Conservation (phyloP, 495 filamentous ascomycete species). For the Penicillium robsamsonii region DNA sequence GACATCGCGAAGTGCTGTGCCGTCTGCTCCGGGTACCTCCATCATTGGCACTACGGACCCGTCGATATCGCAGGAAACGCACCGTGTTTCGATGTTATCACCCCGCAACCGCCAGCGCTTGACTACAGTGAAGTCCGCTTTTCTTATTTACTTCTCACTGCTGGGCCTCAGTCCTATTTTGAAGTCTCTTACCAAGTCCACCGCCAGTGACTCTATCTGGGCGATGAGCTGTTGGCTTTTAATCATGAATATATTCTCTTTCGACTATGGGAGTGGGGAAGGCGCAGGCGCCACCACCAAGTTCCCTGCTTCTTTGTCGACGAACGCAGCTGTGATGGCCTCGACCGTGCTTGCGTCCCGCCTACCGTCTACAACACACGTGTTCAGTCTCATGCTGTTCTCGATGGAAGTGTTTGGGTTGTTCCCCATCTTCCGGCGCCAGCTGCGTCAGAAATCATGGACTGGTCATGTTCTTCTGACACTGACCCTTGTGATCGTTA, state of each 20-base stretch:
- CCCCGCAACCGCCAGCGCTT: constrained; percentile 65
- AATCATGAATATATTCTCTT: constrained; percentile 93
- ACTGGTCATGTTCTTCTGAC: constrained; percentile 78
- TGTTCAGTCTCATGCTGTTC: constrained; percentile 93
- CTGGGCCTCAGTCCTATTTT: constrained; percentile 90
- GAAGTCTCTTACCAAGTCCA: constrained; percentile 89
- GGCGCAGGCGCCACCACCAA: constrained; percentile 50
- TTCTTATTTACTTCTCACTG: constrained; percentile 88
- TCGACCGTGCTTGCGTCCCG: constrained; percentile 88
- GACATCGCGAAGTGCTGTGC: constrained; percentile 11
- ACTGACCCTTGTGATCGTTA: constrained; percentile 71
- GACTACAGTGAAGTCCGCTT: constrained; percentile 79
- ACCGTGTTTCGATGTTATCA: constrained; percentile 44
- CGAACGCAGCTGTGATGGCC: constrained; percentile 93
- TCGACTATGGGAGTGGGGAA: constrained; percentile 79
- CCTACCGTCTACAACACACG: constrained; percentile 83
- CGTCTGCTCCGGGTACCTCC: constrained; percentile 12
- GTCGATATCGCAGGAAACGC: constrained; percentile 18
- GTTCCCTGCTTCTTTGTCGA: constrained; percentile 84
- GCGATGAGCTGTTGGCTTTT: constrained; percentile 91
- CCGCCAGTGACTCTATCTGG: constrained; percentile 91
- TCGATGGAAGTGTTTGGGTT: constrained; percentile 95
- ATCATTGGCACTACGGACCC: constrained; percentile 12
- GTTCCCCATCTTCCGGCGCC: constrained; percentile 90
- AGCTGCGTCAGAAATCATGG: constrained; percentile 81